Conservation (phyloP, 768 basidiomycete species). For the Hortiboletus flavorubellus region DNA sequence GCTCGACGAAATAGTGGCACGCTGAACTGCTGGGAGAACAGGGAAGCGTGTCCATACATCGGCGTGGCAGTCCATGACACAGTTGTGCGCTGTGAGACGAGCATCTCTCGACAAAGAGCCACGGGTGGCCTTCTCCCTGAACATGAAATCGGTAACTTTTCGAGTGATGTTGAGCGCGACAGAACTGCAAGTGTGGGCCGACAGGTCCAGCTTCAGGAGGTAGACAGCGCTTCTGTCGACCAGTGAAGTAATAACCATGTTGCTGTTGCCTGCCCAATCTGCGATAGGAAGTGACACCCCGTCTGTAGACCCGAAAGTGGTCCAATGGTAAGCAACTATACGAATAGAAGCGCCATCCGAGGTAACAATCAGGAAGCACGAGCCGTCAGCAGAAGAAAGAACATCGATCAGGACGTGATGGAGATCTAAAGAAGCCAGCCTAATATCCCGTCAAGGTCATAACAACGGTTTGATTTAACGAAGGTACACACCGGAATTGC, state of each 20-base stretch:
- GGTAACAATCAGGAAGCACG: conserved; percentile 43
- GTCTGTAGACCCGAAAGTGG: conserved; percentile 50
- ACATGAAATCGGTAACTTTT: conserved; percentile 56
- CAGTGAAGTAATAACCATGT: conserved; percentile 43
- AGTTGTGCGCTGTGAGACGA: conserved; percentile 40
- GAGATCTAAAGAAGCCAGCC: conserved; percentile 46
- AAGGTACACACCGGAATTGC: conserved; percentile 46
- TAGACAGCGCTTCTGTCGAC: conserved; percentile 40
- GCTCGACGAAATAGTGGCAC: conserved; percentile 38
- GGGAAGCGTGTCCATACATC: conserved; percentile 63
- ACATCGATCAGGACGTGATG: conserved; percentile 31
- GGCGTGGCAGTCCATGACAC: conserved; percentile 49
- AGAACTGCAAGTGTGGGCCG: conserved; percentile 37
- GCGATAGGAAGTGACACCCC: conserved; percentile 40
- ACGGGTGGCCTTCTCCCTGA: conserved; percentile 41
- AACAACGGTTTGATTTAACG: neutral
- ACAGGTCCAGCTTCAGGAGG: conserved; percentile 40
- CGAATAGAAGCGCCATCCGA: conserved; percentile 13
- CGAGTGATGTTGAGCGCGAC: conserved; percentile 50
- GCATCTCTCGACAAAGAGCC: conserved; percentile 16
- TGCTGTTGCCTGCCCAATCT: conserved; percentile 21
- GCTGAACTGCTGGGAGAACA: conserved; percentile 48
- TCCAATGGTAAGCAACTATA: conserved; percentile 51
- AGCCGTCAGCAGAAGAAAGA: conserved; percentile 52
- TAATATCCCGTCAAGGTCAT: conserved; percentile 15